These are phyloP conservation scores for Lactarius psammicola DNA, from an alignment of 768 basidiomycete species.

Conservation along the genomic window DNA sequence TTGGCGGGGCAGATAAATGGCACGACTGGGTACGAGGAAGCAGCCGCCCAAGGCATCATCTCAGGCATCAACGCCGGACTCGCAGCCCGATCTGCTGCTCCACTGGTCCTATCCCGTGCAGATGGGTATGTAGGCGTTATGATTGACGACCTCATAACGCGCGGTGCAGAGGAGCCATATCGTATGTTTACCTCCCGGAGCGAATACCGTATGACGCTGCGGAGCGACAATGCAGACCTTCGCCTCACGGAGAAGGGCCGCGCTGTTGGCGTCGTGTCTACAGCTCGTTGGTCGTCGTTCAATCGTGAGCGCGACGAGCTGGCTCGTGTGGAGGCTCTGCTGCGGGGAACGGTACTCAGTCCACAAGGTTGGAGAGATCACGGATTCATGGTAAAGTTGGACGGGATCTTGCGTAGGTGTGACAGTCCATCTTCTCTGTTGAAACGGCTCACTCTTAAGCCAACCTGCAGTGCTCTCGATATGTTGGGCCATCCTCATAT, in stretches of 20 bases:
- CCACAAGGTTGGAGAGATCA: constrained; percentile 48
- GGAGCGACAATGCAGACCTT: constrained; percentile 87
- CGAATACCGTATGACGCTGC: constrained; percentile 84
- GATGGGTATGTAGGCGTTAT: constrained; percentile 88
- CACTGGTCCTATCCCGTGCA: constrained; percentile 71
- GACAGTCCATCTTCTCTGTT: constrained; percentile 1
- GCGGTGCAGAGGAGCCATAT: constrained; percentile 90
- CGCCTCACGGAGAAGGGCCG: constrained; percentile 75
- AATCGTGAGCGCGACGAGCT: constrained; percentile 37
- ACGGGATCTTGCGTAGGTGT: constrained; percentile 48
- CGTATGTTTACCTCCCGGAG: constrained; percentile 93
- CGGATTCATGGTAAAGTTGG: constrained; percentile 43
- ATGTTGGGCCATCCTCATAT: constrained; percentile 62
- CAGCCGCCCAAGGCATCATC: constrained; percentile 84
- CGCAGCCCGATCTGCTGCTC: constrained; percentile 51
- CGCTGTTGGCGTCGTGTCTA: constrained; percentile 43
- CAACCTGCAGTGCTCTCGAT: constrained; percentile 62
- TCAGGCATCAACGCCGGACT: constrained; percentile 89
- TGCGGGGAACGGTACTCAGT: constrained; percentile 39
- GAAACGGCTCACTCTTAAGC: background rate
- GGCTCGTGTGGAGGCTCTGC: constrained; percentile 36
- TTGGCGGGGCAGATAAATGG: constrained; percentile 47
- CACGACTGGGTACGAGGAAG: constrained; percentile 94
- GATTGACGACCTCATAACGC: constrained; percentile 87
- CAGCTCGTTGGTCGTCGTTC: constrained; percentile 46